Conservation (phyloP, 345 rosid species). For the Arabidopsis thaliana region DNA sequence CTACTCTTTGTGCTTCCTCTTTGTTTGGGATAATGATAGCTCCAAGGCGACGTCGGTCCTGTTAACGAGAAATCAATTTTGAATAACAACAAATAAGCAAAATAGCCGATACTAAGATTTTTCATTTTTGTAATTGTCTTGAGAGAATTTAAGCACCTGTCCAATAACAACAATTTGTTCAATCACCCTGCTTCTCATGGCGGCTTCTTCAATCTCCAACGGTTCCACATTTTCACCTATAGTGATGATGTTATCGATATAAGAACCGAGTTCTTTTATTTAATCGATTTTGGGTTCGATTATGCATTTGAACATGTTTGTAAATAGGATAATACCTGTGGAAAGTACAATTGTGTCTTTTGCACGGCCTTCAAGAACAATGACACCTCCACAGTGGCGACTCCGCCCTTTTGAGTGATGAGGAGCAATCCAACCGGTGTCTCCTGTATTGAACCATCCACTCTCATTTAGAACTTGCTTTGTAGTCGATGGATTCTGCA, state of each 20-base stretch:
- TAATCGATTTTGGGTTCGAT: not conserved
- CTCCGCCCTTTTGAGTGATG: slow-evolving; percentile 82
- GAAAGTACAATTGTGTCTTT: slow-evolving; percentile 97
- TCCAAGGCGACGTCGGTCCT: slow-evolving; percentile 91
- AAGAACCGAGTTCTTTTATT: not conserved
- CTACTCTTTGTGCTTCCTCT: slow-evolving; percentile 68
- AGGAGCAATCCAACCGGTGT: slow-evolving; percentile 92
- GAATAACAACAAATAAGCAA: not conserved
- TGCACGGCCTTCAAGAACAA: slow-evolving; percentile 95
- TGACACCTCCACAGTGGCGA: slow-evolving; percentile 74
- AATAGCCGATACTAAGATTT: not conserved
- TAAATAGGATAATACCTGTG: slow-evolving; percentile 60
- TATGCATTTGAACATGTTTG: slow-evolving; percentile 28
- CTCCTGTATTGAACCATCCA: slow-evolving; percentile 93
- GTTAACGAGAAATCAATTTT: slow-evolving; percentile 1
- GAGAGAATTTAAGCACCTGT: slow-evolving; percentile 56
- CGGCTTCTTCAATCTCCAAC: slow-evolving; percentile 82
- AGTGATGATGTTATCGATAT: slow-evolving; percentile 10
- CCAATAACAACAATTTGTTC: slow-evolving; percentile 87
- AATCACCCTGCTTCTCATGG: slow-evolving; percentile 77
- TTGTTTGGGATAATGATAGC: slow-evolving; percentile 86
- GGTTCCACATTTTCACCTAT: slow-evolving; percentile 97
- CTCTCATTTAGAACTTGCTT: slow-evolving; percentile 67
- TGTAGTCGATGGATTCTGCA: slow-evolving; percentile 74
- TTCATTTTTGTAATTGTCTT: not conserved